A percentile compares a stretch with the other conserved stretches of the same genome.
These are phyloP conservation scores for Asclepias syriaca DNA, from an alignment of 257 asterid genomes.

Conservation along the genomic window DNA sequence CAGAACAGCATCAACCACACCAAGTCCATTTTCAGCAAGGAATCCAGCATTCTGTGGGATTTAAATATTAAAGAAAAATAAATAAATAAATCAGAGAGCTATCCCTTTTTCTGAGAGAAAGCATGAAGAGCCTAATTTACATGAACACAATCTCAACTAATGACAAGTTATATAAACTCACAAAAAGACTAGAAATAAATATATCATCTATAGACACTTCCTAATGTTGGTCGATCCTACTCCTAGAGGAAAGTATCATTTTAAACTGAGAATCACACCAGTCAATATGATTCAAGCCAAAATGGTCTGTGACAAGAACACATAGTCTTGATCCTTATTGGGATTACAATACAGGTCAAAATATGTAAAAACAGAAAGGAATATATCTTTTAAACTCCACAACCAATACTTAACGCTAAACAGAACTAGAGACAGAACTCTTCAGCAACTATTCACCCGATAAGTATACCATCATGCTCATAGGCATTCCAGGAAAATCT, in stretches of 20 bases:
- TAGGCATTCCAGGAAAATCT: neutral
- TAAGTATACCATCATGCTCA: neutral
- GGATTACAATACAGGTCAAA: neutral
- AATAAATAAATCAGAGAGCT: neutral
- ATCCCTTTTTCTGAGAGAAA: neutral
- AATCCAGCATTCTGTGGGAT: conserved; percentile 65
- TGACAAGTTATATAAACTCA: neutral
- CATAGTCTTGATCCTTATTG: neutral
- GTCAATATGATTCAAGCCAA: neutral
- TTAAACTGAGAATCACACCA: neutral
- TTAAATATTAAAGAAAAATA: neutral
- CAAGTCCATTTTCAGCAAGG: conserved; percentile 64
- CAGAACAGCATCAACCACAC: conserved; percentile 54
- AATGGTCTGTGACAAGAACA: neutral
- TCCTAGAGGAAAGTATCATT: neutral
- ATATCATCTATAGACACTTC: neutral
- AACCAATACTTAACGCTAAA: neutral
- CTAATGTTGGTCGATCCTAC: neutral
- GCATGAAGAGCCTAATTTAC: neutral
- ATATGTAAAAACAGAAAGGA: neutral
- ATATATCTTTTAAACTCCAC: neutral
- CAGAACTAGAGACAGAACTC: neutral
- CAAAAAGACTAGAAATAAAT: neutral
- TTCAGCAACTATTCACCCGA: neutral
- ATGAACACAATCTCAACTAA: neutral